Conservation (phyloP, 371 early-diverging fungal species). For the Actinomortierella wolfii region DNA sequence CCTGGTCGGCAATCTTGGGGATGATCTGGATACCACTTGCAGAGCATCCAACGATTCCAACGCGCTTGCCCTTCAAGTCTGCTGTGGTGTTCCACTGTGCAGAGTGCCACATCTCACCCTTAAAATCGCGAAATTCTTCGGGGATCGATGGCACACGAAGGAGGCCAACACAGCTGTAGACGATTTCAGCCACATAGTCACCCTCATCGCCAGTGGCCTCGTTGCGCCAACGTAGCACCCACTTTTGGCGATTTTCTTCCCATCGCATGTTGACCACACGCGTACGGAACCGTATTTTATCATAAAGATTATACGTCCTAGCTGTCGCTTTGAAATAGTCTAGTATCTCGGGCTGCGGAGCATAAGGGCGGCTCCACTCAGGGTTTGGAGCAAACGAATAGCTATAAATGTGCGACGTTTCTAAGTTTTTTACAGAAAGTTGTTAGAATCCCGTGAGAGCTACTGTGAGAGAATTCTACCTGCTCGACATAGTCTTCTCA, state of each 20-base stretch:
- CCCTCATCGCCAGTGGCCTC: slow-evolving; percentile 7
- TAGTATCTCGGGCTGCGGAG: slow-evolving; percentile 19
- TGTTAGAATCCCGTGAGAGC: too few relatives aligned
- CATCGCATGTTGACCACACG: slow-evolving; percentile 27
- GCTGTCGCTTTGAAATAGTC: slow-evolving; percentile 27
- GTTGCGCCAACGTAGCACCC: slow-evolving; percentile 31
- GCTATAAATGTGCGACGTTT: slow-evolving; percentile 22
- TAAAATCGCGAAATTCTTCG: slow-evolving; percentile 34
- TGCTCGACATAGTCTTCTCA: too few relatives aligned
- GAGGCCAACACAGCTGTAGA: slow-evolving; percentile 20
- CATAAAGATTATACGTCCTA: slow-evolving; percentile 35
- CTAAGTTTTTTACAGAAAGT: too few relatives aligned
- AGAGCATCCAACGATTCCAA: slow-evolving; percentile 31
- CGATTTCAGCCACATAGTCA: slow-evolving; percentile 19
- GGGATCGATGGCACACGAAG: slow-evolving; percentile 31
- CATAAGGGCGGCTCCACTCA: slow-evolving; percentile 27
- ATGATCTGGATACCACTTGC: slow-evolving; percentile 38
- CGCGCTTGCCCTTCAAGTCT: slow-evolving; percentile 32
- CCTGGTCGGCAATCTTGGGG: slow-evolving; percentile 31
- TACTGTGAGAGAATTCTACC: too few relatives aligned
- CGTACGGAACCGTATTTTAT: slow-evolving; percentile 31
- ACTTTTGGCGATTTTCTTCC: slow-evolving; percentile 29
- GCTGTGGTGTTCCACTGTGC: slow-evolving; percentile 37
- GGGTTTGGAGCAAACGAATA: slow-evolving; percentile 45
- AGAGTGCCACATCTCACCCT: slow-evolving; percentile 32